phyloP scores from a whole-genome alignment of 805 yeast genomes.

The Zygosaccharomyces bailii region DNA sequence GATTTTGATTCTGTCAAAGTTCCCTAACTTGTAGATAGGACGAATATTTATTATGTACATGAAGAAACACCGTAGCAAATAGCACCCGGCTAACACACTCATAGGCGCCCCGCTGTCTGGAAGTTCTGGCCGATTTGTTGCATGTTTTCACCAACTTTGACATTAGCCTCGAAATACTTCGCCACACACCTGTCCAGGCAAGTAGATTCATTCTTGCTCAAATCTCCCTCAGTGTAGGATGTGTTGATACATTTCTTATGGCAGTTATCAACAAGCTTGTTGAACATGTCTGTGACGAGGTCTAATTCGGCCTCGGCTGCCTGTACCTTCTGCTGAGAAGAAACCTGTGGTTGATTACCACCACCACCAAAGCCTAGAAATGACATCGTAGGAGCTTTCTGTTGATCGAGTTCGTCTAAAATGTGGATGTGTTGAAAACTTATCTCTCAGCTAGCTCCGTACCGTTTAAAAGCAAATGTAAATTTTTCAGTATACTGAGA shows the following conservation, averaged over 20 bases:
- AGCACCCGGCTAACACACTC: conserved; percentile 8
- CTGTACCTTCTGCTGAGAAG: conserved; percentile 70
- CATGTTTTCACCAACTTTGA: conserved; percentile 84
- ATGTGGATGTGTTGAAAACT: not conserved
- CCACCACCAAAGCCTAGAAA: conserved; percentile 76
- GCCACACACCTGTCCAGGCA: conserved; percentile 96
- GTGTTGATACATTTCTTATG: conserved; percentile 77
- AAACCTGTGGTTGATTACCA: conserved; percentile 66
- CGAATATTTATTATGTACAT: conserved; percentile 13
- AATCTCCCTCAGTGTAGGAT: conserved; percentile 65
- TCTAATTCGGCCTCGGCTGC: conserved; percentile 98
- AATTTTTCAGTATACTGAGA: conserved; percentile 1
- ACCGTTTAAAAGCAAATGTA: not conserved
- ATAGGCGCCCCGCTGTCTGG: conserved; percentile 35
- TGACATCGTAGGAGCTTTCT: conserved; percentile 44
- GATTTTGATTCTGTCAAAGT: conserved; percentile 32
- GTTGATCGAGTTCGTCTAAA: not conserved
- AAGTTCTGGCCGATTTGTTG: conserved; percentile 48
- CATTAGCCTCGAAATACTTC: conserved; percentile 90
- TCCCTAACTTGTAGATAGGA: conserved; percentile 5
- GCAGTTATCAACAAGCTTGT: conserved; percentile 84
- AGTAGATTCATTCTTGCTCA: conserved; percentile 74
- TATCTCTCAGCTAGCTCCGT: not conserved
- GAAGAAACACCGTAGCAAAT: conserved; percentile 2
- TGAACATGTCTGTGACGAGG: conserved; percentile 97